Base-by-base conservation (phyloP, 805 yeast genomes). In the Candida patagonica region DNA sequence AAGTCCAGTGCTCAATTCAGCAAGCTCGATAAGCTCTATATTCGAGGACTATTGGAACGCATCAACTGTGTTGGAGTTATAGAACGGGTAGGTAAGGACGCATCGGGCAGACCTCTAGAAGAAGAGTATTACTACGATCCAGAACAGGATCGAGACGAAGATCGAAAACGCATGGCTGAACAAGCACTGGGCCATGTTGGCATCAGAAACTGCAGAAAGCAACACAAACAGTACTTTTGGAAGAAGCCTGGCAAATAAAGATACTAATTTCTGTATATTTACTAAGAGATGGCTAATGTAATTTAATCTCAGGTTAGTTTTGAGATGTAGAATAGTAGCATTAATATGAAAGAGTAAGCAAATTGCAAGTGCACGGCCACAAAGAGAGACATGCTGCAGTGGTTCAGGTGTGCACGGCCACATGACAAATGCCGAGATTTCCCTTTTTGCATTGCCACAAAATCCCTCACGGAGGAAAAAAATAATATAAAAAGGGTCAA, bases 21-120 rank as follows among this genome's bases (percentile, higher is more conserved):
- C 34, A 44, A 43, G 10, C 40, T 45, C 35, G 34, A 51, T 34
- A 35, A 41, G 37, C 46, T 45, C 23, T 66, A 67, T 42, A 59
- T 75, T 10, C 65, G 73, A 33, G 56, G 56, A 15, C 54, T 75
- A 6, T 65, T 78, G 32, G 60, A 62, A 38, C 55, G 59, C 32
- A 62, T 76, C 27, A 52, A 60, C 4, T 80, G 89, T 52, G 71
- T 89, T 43, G 97, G 97, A n/a, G 80, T 82, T 8, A 88, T 92
- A 44, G 74, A 76, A 53, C 80, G 97, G 59, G 70, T 73, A 43
- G 96, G 96, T 36, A 88, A 87, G 59, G 98, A 92, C 61, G 96
- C 97, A 2, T 94, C 96, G 2, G 98, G 97, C 8, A 86, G 87
- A 59, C 84, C 83, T 3, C 67, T 92, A 46, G 97, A 89, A 49